Conservation (phyloP, 805 yeast genomes). For the Hanseniaspora lachancei region DNA sequence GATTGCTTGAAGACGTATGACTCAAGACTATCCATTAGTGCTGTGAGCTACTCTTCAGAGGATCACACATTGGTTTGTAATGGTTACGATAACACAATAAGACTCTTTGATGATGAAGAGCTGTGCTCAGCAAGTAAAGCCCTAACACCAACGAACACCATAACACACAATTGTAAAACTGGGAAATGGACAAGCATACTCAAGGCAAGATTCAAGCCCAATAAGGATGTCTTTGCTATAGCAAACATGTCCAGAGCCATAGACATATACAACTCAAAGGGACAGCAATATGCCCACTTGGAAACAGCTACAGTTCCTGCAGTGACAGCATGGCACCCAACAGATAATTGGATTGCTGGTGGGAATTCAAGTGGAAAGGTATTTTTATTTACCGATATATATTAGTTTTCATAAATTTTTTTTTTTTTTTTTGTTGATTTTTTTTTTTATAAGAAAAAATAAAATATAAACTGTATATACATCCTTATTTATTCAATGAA, state of each 20-base stretch:
- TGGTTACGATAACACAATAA: conserved; percentile 80
- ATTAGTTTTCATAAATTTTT: neutral
- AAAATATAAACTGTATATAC: too few relatives aligned
- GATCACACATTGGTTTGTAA: conserved; percentile 66
- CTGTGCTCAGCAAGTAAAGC: neutral
- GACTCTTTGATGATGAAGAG: conserved; percentile 41
- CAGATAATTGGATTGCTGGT: conserved; percentile 81
- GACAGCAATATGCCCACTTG: conserved; percentile 66
- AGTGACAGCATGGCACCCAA: conserved; percentile 68
- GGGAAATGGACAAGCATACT: conserved; percentile 94
- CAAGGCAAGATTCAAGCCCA: conserved; percentile 73
- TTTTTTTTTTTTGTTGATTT: neutral
- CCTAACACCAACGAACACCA: conserved; percentile 46
- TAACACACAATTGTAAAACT: conserved; percentile 87
- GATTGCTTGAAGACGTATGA: conserved; percentile 40
- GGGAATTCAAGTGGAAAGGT: conserved; percentile 91
- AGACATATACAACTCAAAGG: conserved; percentile 68
- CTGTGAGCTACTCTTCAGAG: conserved; percentile 64
- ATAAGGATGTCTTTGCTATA: conserved; percentile 68
- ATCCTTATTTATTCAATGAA: neutral
- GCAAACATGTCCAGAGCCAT: conserved; percentile 85
- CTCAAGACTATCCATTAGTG: conserved; percentile 69
- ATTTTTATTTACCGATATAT: conserved; percentile 35
- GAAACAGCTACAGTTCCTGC: conserved; percentile 88
- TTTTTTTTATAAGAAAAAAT: too few relatives aligned